phyloP scores from a whole-genome alignment of 257 asterid species.

The Nicotiana benthamiana region DNA sequence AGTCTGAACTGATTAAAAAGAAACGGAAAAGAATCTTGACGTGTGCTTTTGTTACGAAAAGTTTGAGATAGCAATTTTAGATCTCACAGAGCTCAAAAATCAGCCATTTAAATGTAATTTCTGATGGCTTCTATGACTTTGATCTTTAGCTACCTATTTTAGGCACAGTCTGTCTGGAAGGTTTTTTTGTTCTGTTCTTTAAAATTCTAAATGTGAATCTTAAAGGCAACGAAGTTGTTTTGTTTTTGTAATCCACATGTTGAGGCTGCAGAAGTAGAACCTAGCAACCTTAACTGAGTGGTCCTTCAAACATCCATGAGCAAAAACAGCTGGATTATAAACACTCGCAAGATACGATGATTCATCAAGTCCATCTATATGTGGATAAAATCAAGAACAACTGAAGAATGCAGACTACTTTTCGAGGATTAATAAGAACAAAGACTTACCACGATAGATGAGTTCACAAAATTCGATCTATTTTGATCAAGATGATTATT shows the following conservation, averaged over 20 bases:
- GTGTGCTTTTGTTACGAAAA: background rate
- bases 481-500: conserved; percentile 1
- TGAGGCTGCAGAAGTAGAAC: conserved; percentile 1
- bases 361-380: background rate
- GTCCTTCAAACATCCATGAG: background rate
- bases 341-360: background rate
- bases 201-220: background rate
- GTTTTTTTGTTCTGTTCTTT: background rate
- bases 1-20: background rate
- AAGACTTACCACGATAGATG: conserved; percentile 20
- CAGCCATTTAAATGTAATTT: background rate
- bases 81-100: background rate
- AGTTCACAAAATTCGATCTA: conserved; percentile 1
- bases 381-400: background rate
- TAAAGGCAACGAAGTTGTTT: background rate
- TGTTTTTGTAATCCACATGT: too few relatives aligned
- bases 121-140: background rate
- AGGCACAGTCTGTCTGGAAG: background rate
- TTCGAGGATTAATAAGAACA: background rate
- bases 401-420: background rate
- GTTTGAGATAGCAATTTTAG: background rate
- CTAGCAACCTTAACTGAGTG: background rate
- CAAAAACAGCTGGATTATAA: background rate
- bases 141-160: background rate
- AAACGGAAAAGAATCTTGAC: background rate